Conservation (phyloP, 192 early-diverging fungal genomes). For the Coemansia sp. region DNA sequence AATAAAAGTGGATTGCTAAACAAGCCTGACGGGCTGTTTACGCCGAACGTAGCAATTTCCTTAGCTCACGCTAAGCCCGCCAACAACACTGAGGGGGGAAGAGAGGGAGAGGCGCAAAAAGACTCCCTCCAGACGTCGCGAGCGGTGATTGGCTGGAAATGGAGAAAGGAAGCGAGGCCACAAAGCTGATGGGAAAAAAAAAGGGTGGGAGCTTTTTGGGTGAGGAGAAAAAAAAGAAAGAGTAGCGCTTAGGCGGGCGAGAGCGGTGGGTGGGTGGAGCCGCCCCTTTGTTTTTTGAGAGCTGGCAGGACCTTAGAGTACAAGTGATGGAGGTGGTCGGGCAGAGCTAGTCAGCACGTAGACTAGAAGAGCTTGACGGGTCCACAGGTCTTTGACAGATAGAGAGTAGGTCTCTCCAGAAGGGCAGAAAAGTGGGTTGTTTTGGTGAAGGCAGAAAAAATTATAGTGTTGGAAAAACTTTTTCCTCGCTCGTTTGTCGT, state of each 20-base stretch:
- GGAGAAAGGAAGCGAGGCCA: background rate
- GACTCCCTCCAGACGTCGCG: slow-evolving; percentile 7
- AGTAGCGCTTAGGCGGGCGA: background rate
- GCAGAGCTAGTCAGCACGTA: slow-evolving; percentile 6
- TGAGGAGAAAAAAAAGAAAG: slow-evolving; percentile 4
- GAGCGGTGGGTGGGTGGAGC: background rate
- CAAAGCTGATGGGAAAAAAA: slow-evolving; percentile 5
- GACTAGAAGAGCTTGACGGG: slow-evolving; percentile 7
- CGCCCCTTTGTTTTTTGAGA: slow-evolving; percentile 1
- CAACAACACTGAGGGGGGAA: background rate
- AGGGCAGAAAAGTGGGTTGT: background rate
- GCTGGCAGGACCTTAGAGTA: background rate
- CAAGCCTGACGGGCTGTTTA: background rate
- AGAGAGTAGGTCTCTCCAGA: slow-evolving; percentile 11
- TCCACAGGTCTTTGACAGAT: slow-evolving; percentile 6
- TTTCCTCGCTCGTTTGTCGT: background rate
- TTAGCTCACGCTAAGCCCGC: background rate
- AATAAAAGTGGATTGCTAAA: slow-evolving; percentile 1
- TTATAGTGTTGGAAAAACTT: slow-evolving; percentile 13
- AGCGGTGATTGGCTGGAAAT: slow-evolving; percentile 21
- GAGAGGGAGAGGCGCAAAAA: background rate
- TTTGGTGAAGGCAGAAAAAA: slow-evolving; percentile 12
- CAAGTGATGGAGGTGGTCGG: slow-evolving; percentile 15
- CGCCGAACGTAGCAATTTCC: background rate
- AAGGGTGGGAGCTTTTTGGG: slow-evolving; percentile 9